Evolutionary conservation across 1,284 basidiomycete genomes (phyloP).

Genomic region (Fomitopsis pinicola): DNA sequence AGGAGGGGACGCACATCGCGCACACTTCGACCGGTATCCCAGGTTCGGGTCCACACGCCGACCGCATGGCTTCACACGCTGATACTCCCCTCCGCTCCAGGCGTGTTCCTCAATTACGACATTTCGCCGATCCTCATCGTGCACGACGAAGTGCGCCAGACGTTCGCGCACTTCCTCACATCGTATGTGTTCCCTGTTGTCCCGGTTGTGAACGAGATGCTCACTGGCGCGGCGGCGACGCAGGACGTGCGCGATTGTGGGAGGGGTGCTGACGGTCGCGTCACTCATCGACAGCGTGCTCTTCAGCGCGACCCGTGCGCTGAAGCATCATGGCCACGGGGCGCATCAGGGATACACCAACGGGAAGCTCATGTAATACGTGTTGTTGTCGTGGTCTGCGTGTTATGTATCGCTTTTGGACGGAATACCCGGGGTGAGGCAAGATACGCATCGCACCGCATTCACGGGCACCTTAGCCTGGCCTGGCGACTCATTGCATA

Average conservation of each 20-base stretch:
- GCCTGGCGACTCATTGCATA: no score
- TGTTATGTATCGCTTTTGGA: conserved; percentile 3
- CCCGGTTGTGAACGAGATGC: background rate
- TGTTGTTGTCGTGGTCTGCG: conserved; percentile 3
- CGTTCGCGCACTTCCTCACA: conserved; percentile 95
- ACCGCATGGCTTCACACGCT: background rate
- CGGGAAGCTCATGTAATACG: conserved; percentile 44
- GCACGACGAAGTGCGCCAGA: conserved; percentile 87
- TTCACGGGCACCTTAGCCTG: no score
- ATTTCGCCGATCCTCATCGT: conserved; percentile 96
- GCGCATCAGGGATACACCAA: conserved; percentile 29
- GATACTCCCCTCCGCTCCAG: conserved; percentile 24
- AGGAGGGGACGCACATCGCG: conserved; percentile 72
- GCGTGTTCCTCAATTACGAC: conserved; percentile 95
- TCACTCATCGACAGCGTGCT: conserved; percentile 87
- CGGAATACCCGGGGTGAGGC: background rate
- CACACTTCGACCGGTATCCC: conserved; percentile 82
- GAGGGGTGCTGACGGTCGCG: conserved; percentile 94
- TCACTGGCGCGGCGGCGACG: background rate
- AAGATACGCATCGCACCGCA: background rate
- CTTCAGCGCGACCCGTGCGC: conserved; percentile 67
- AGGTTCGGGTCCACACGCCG: conserved; percentile 34
- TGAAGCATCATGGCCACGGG: conserved; percentile 53
- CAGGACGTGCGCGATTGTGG: conserved; percentile 96
- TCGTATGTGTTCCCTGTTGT: conserved; percentile 55